Evolutionary conservation across 2,329 filamentous ascomycete genomes (phyloP).

Genomic region (Achaetomium macrosporum): DNA sequence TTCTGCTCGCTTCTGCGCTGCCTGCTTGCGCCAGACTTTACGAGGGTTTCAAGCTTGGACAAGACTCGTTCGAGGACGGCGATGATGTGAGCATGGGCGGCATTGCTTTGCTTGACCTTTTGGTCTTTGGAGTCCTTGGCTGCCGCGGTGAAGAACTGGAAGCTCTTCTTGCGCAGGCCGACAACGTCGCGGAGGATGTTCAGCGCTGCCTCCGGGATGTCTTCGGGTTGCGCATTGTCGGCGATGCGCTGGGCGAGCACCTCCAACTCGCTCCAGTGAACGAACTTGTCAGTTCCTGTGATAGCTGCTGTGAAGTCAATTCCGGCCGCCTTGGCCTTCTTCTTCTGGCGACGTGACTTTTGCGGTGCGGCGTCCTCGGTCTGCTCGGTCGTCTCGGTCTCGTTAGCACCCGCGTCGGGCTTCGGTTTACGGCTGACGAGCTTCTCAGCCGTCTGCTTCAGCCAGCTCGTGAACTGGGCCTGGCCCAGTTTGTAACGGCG

Average conservation of each 20-base stretch:
- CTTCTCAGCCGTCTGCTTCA: conserved; percentile 19
- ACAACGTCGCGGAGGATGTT: conserved; percentile 28
- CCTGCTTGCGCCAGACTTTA: conserved; percentile 6
- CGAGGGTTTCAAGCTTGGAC: conserved; percentile 22
- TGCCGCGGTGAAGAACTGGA: conserved; percentile 21
- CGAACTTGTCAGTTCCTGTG: conserved; percentile 1
- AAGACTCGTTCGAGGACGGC: conserved; percentile 26
- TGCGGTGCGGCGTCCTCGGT: neutral
- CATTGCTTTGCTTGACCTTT: conserved; percentile 23
- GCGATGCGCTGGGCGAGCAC: conserved; percentile 21
- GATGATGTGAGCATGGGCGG: conserved; percentile 26
- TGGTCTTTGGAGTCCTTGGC: conserved; percentile 18
- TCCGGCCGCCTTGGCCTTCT: conserved; percentile 6
- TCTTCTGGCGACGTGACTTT: conserved; percentile 15
- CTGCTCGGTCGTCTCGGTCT: neutral
- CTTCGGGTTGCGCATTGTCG: conserved; percentile 21
- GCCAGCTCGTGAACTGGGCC: conserved; percentile 18
- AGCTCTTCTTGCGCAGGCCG: conserved; percentile 26
- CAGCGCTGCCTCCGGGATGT: conserved; percentile 24
- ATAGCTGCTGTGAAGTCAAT: neutral
- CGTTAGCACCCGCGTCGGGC: neutral
- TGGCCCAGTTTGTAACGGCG: conserved; percentile 18
- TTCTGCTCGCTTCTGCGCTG: neutral
- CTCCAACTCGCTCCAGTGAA: conserved; percentile 22
- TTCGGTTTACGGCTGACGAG: conserved; percentile 3